These are phyloP conservation scores for Juglanconis sp. DNA, from an alignment of 2,329 filamentous ascomycete genomes.

Conservation along the genomic window DNA sequence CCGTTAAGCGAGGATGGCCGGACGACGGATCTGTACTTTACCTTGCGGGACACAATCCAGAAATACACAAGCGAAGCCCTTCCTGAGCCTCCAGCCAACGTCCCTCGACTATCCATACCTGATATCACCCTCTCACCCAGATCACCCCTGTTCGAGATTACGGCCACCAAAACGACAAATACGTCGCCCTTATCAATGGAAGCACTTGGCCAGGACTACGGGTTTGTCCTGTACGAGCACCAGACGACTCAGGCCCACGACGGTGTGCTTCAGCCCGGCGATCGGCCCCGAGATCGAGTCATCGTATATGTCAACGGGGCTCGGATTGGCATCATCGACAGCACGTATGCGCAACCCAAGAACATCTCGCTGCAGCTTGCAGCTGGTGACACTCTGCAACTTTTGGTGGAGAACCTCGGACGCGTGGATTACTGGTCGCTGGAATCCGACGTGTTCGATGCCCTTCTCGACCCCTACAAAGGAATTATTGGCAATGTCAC, in stretches of 20 bases:
- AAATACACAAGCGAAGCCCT: constrained; percentile 35
- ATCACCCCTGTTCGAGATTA: constrained; percentile 35
- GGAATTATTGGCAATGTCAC: constrained; percentile 43
- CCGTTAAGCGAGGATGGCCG: constrained; percentile 49
- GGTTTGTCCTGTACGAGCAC: constrained; percentile 42
- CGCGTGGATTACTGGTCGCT: constrained; percentile 39
- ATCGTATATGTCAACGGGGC: constrained; percentile 44
- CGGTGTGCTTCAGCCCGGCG: constrained; percentile 39
- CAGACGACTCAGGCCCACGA: constrained; percentile 22
- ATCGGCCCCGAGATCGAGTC: constrained; percentile 42
- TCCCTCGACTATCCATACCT: constrained; percentile 31
- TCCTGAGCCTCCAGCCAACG: constrained; percentile 33
- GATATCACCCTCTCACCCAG: constrained; percentile 36
- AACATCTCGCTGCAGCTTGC: constrained; percentile 35
- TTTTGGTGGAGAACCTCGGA: constrained; percentile 50
- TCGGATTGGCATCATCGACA: constrained; percentile 43
- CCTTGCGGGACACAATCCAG: constrained; percentile 36
- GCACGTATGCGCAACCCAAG: constrained; percentile 37
- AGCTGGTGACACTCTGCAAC: constrained; percentile 37
- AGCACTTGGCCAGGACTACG: constrained; percentile 40
- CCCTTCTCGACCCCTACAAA: constrained; percentile 42
- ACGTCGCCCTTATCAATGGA: constrained; percentile 42
- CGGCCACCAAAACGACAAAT: constrained; percentile 23
- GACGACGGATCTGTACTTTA: constrained; percentile 40
- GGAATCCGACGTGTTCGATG: constrained; percentile 25